Evolutionary conservation across 331 rosid species (phyloP), one percentile per base, ranked within the genome.

Genomic region (Acacia pycnantha): DNA sequence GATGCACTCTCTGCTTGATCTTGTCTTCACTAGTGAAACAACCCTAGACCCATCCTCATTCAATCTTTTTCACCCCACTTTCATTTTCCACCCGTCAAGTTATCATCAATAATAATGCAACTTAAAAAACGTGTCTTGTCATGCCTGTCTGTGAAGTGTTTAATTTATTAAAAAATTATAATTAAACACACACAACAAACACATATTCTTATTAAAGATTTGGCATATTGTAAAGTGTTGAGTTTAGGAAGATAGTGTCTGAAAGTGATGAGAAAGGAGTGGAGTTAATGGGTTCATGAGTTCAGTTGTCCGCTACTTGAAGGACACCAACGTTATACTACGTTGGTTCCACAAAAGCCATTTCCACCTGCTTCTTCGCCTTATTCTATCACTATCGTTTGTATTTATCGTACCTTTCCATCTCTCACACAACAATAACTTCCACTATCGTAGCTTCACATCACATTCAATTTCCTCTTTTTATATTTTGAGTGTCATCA

Each of bases 1-100:
- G 90, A 85, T 87, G 89, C 85, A 80, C 85, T 93, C 86, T 91
- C 56, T 50, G 94, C 83, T 87, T 73, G 97, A 91, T 89, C 90
- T 84, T 93, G 97, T 91, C 93, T 87, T 85, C 94, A 85, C 83
- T 74, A 81, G 74, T 43, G 77, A 81, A 83, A 40, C 73, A 72
- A 77, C 35, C 64, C 41, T 47, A 65, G 78, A 77, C 85, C 53
- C 73, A 47, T 79, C 79, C 21, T 76, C 79, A 80, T 71, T 26
- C 19, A 29, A 29, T 64, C 41, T 29, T 14, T 64, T 14, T 64
- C 15, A 14, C 31, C 41, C 40, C 41, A 62, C 31, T 27, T 53
- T 53, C 10, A 53, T 53, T 53, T 6, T 8, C 61, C 10, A 13
- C 61, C 24, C 24, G 12, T 1, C 22, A 53, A 53, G 22, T 53